Conservation (phyloP, 2,329 filamentous ascomycete species). For the Talaromyces sp. region DNA sequence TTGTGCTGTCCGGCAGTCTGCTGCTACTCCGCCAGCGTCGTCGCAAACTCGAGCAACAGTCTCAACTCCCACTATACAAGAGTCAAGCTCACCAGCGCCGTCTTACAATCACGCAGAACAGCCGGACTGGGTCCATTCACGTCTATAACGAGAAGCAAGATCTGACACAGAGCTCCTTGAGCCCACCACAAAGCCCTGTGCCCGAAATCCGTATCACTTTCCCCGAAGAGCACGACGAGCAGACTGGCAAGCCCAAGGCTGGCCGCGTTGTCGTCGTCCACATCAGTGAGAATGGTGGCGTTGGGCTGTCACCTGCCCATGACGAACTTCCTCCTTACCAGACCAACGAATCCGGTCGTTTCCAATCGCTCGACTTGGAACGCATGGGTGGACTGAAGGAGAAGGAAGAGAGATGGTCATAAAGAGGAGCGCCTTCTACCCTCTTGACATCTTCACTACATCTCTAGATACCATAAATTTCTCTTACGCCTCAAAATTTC, state of each 20-base stretch:
- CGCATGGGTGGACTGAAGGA: conserved; percentile 92
- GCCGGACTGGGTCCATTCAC: conserved; percentile 67
- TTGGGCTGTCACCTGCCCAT: conserved; percentile 80
- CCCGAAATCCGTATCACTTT: conserved; percentile 98
- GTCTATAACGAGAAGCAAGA: conserved; percentile 77
- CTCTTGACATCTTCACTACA: background rate
- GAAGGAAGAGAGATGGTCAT: conserved; percentile 59
- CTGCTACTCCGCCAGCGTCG: conserved; percentile 69
- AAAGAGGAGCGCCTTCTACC: conserved; percentile 18
- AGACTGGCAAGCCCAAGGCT: conserved; percentile 68
- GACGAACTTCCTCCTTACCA: conserved; percentile 86
- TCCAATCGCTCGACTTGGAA: conserved; percentile 92
- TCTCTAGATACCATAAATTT: background rate
- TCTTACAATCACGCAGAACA: conserved; percentile 54
- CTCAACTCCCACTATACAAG: conserved; percentile 65
- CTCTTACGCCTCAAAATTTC: conserved; percentile 5
- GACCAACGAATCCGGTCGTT: conserved; percentile 72
- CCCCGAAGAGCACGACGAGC: conserved; percentile 81
- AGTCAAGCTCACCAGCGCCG: conserved; percentile 47
- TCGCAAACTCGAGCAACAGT: conserved; percentile 45
- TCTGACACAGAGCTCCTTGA: conserved; percentile 71
- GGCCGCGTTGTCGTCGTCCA: conserved; percentile 88
- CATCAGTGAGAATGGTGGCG: conserved; percentile 77
- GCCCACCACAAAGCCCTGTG: conserved; percentile 76
- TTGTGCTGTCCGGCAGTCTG: conserved; percentile 65